phyloP scores from a whole-genome alignment of 73 alveolate genomes.

The Paramecium primaurelia region DNA sequence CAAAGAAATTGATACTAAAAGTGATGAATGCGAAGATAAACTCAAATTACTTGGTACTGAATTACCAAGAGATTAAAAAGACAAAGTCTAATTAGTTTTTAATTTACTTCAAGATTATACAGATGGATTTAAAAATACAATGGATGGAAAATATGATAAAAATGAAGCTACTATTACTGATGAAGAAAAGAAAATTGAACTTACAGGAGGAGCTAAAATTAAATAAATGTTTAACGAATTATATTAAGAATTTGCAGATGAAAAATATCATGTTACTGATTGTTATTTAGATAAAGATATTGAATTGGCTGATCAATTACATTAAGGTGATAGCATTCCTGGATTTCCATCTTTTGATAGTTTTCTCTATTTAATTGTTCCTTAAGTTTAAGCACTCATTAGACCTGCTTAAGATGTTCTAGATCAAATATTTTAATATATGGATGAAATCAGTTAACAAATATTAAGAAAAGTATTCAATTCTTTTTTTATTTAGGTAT shows the following conservation, averaged over 20 bases:
- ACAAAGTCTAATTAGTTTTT: constrained; percentile 18
- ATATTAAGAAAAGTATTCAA: constrained; percentile 32
- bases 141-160: constrained; percentile 86
- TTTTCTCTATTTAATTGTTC: constrained; percentile 63
- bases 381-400: constrained; percentile 72
- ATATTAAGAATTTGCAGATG: background rate
- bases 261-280: constrained; percentile 44
- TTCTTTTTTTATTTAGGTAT: constrained; percentile 26
- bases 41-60: constrained; percentile 42
- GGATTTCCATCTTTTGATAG: constrained; percentile 72
- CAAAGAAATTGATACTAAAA: constrained; percentile 40
- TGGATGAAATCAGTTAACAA: constrained; percentile 69
- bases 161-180: constrained; percentile 62
- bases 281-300: constrained; percentile 70
- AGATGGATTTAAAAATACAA: constrained; percentile 85
- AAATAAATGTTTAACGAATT: constrained; percentile 31
- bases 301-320: constrained; percentile 57
- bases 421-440: constrained; percentile 61
- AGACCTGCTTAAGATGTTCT: constrained; percentile 77
- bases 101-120: constrained; percentile 88
- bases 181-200: constrained; percentile 22
- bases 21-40: constrained; percentile 49
- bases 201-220: constrained; percentile 73
- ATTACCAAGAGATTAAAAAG: constrained; percentile 55
- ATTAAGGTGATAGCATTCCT: constrained; percentile 70